A percentile compares a stretch with the other conserved stretches of the same genome.
Evolutionary conservation across 805 yeast species (phyloP).

Genomic region (Ogataea methylovora): DNA sequence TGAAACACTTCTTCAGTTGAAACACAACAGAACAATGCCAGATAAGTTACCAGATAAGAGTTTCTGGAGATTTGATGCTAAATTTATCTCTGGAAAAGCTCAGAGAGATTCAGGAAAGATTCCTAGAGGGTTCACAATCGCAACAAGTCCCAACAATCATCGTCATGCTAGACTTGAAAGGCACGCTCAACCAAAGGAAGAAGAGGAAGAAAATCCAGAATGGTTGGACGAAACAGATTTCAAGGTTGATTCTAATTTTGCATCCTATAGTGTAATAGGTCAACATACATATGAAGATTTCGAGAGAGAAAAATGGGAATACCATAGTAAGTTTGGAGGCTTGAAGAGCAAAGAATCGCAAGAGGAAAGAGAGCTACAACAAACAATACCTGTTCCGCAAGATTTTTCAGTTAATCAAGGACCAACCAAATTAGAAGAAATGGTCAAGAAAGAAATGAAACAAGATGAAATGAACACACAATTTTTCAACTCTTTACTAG

Average conservation of each 20-base stretch:
- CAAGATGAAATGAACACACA: constrained; percentile 13
- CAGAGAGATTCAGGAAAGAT: no score
- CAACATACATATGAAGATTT: constrained; percentile 21
- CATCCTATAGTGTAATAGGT: constrained; percentile 16
- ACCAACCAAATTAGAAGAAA: constrained; percentile 1
- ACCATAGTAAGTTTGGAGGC: constrained; percentile 11
- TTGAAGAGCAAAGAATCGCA: constrained; percentile 1
- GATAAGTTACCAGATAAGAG: constrained; percentile 14
- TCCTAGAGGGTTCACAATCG: no score
- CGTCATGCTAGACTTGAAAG: no score
- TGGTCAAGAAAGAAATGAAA: constrained; percentile 1
- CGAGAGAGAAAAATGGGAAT: constrained; percentile 20
- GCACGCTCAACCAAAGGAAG: no score
- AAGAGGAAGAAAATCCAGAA: constrained; percentile 19
- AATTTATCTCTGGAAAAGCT: no score
- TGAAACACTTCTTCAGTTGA: no score
- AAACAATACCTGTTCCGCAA: background rate
- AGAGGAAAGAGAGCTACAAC: constrained; percentile 4
- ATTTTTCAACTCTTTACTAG: constrained; percentile 14
- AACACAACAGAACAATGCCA: no score
- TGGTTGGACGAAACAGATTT: constrained; percentile 26
- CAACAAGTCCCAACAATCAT: no score
- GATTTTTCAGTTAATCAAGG: background rate
- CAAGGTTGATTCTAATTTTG: constrained; percentile 21
- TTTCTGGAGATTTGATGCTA: constrained; percentile 19